Base-by-base conservation (phyloP, 208 protist species). In the Naegleria lovaniensis region DNA sequence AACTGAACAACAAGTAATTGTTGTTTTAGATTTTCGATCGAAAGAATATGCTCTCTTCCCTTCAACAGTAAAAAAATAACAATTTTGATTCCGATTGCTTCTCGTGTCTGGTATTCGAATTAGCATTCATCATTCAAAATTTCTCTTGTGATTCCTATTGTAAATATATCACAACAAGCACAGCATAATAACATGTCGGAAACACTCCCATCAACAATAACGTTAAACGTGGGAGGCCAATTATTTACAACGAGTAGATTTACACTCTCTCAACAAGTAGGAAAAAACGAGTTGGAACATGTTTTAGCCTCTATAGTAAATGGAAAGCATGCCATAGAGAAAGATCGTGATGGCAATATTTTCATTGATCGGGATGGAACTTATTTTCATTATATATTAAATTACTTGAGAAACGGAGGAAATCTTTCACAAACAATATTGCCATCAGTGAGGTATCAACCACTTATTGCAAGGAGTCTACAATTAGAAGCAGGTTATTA, bases 321-420 rank as follows among this genome's bases (percentile, higher is more conserved):
- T 36, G 16, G 29, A 36, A 79, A 33, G 9, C 29, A 36, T 33
- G 25, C 16, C 1, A 33, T 79, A 36, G 29, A 43, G 7, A 40
- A 43, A 48, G 83, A 85, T 48, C 6, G n/a, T 33, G 16, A 85
- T 33, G 83, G 83, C 9, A 85, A 85, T 48, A 43, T 85, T 25
- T 85, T 85, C 41, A 85, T 85, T 38, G 83, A 85, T 48, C 83
- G 83, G 0, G 83, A 85, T 85, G 83, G 83, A 39, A 29, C 33
- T 43, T 43, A 85, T 33, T 85, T 85, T 85, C 33, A 85, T 48
- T 85, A 33, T 38, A 40, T 85, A 33, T 85, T 85, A 29, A 85
- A 85, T 48, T 85, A 85, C 11, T 29, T 85, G 15, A 85, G 83
- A 85, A 48, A 85, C 19, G 29, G 36, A 43, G 83, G 67, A 36